Evolutionary conservation across 768 basidiomycete genomes (phyloP), one percentile per base, ranked within the genome.

Genomic region (Amanita subjunquillea): DNA sequence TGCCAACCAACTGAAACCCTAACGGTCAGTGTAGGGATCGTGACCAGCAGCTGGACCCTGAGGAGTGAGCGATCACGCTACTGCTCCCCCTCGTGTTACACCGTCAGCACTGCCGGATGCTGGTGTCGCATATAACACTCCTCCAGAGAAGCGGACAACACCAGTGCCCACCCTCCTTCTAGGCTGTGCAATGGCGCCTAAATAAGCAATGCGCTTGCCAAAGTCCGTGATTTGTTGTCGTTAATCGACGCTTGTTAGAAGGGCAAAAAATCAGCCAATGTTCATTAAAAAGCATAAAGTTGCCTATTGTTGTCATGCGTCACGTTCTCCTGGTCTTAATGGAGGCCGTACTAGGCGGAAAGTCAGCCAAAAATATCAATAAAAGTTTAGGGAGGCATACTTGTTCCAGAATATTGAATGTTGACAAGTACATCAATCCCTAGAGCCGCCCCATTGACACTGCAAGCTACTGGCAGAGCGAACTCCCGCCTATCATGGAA

Each of bases 61-160:
- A 17, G 17, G 17, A 17, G 17, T 17, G 17, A 17, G 17, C 17
- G 25, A 25, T 25, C 25, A 25, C 22, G 29, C 27, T 48, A 48
- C 47, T 48, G 47, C 29, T 36, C 30, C 47, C 27, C 47, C 48
- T 49, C 32, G 37, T 25, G 48, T 25, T 34, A 23, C 48, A 49
- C 48, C 34, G 48, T 50, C 48, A 49, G 39, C 48, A 9, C 34
- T 39, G 32, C 34, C 45, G 34, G 34, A 39, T 37, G 48, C 48
- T 49, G 48, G 48, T 50, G 6, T 9, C 48, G 48, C 36, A 27
- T 50, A 37, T 23, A 37, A 39, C n/a, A 39, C 34, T 50, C 48
- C 48, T 39, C 48, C 37, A 50, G 48, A 50, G 48, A 50, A 39
- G 48, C 48, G 37, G 48, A 17, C 48, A 40, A 39, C 37, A 50